These are phyloP conservation scores for Globisporangium nodosum DNA, from an alignment of 352 stramenopile species.

Conservation along the genomic window DNA sequence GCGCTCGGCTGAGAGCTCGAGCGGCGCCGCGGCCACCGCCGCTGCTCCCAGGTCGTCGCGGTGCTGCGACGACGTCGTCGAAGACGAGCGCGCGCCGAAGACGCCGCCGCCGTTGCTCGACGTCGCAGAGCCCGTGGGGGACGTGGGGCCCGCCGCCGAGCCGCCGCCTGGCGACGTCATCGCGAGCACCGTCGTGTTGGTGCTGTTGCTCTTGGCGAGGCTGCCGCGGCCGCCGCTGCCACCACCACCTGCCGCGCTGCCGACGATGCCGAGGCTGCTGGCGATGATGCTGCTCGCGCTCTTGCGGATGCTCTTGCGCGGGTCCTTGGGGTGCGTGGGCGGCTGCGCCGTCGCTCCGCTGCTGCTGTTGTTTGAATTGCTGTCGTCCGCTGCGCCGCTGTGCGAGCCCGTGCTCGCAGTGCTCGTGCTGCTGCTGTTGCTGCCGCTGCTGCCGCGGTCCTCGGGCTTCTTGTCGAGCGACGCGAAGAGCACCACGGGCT, in stretches of 20 bases:
- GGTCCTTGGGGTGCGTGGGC: neutral
- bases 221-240: neutral
- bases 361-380: neutral
- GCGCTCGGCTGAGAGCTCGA: slow-evolving; percentile 12
- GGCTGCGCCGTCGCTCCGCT: neutral
- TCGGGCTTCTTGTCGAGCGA: slow-evolving; percentile 14
- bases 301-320: slow-evolving; percentile 12
- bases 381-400: slow-evolving; percentile 1
- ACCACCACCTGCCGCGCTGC: slow-evolving; percentile 2
- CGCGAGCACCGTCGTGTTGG: slow-evolving; percentile 14
- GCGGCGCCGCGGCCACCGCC: neutral
- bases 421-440: slow-evolving; percentile 17
- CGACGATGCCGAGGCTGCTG: slow-evolving; percentile 13
- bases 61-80: slow-evolving; percentile 2
- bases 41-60: neutral
- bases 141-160: slow-evolving; percentile 13
- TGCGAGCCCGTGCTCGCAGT: slow-evolving; percentile 12
- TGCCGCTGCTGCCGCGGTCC: slow-evolving; percentile 18
- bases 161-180: slow-evolving; percentile 17
- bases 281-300: slow-evolving; percentile 18
- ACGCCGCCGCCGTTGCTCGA: neutral
- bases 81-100: slow-evolving; percentile 8
- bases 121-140: slow-evolving; percentile 12
- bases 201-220: slow-evolving; percentile 12
- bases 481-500: slow-evolving; percentile 14